Evolutionary conservation across 805 yeast genomes (phyloP), one percentile per base, ranked within the genome.

Genomic region (Candida lessepsii): DNA sequence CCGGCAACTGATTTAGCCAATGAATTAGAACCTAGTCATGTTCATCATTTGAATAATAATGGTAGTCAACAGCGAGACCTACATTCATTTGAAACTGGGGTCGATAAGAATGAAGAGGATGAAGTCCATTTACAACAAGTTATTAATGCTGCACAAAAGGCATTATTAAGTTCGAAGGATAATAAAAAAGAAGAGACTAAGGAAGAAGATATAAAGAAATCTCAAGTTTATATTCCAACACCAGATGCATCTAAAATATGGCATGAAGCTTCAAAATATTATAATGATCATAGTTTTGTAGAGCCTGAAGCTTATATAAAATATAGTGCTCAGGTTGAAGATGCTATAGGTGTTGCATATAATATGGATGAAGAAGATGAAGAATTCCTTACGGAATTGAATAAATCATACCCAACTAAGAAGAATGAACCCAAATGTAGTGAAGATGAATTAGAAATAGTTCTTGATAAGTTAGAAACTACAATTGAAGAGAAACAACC

Each of bases 91-190:
- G 99, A 93, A 54, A 91, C 98, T 5, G 99, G 99, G 64, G 99
- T 93, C 29, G 99, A 93, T 56, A 93, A 93, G 60, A 88, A 86
- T 51, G 99, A 93, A 63, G 99, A 93, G 63, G 96, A 88, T 52
- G 99, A 93, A 61, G 93, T 86, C 29, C 99, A 93, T 76, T 72
- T 93, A 47, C 96, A 91, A 60, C 87, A 84, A 47, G 96, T 90
- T 36, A 83, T 93, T 49, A 81, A 81, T 61, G 91, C 91, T 10
- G 79, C 88, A 2, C 83, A 80, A 38, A 78, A 80, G 21, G 81
- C 82, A 2, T 74, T 86, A 14, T 46, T 65, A 25, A 63, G 67
- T 14, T 56, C 70, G 3, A 50, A 54, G 37, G 78, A 42, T 53
- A 18, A 29, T 23, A 72, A 38, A 66, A 69, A 51, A 30, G 54